These are phyloP conservation scores for Flaveria sonorensis DNA, from an alignment of 129 eudicot genomes.

Conservation along the genomic window DNA sequence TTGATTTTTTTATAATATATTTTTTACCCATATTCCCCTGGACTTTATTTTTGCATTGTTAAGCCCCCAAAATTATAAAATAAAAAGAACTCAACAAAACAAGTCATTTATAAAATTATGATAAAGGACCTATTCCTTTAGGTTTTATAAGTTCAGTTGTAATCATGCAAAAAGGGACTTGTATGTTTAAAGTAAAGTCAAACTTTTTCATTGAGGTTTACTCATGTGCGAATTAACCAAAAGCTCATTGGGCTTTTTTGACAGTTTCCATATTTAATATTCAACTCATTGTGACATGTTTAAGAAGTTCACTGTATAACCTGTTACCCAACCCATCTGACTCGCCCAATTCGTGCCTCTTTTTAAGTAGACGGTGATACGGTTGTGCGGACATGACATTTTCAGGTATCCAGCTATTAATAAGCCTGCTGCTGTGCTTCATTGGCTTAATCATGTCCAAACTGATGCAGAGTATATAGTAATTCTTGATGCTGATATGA, in stretches of 20 bases:
- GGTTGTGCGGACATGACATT: conserved; percentile 23
- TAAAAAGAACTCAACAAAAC: background rate
- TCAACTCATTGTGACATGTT: background rate
- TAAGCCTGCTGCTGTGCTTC: conserved; percentile 94
- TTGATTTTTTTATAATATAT: background rate
- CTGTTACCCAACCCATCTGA: background rate
- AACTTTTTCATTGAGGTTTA: background rate
- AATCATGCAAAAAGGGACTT: background rate
- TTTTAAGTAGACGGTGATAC: background rate
- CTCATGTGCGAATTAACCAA: background rate
- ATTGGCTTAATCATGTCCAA: conserved; percentile 85
- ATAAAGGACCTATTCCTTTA: background rate
- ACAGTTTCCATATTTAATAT: background rate
- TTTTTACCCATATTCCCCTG: background rate
- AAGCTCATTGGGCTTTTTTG: background rate
- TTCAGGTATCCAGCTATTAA: conserved; percentile 97
- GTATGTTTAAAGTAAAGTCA: background rate
- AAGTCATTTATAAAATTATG: background rate
- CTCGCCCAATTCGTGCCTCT: background rate
- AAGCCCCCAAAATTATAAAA: background rate
- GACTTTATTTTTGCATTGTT: background rate
- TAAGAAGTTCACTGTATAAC: background rate
- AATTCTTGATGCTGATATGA: conserved; percentile 96
- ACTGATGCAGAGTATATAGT: conserved; percentile 90
- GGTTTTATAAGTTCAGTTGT: background rate